A percentile compares a stretch with the other conserved stretches of the same genome.
phyloP scores from a whole-genome alignment of 371 early-diverging fungal genomes.

The Saksenaea vasiformis region DNA sequence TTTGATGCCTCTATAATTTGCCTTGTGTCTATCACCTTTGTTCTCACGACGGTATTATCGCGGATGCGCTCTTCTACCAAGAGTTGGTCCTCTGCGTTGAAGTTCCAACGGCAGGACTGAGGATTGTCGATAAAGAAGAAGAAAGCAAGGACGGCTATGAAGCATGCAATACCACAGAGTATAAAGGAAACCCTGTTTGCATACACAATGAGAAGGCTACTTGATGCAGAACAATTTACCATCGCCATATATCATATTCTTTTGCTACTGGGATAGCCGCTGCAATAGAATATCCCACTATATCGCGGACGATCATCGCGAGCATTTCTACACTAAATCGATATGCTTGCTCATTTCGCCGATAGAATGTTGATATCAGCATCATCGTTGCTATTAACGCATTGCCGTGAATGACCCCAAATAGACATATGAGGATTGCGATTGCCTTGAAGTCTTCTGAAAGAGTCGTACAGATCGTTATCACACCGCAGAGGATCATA shows the following conservation, averaged over 20 bases:
- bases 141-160: slow-evolving; percentile 22
- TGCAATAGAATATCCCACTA: not conserved
- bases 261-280: slow-evolving; percentile 32
- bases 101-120: slow-evolving; percentile 15
- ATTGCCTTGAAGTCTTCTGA: slow-evolving; percentile 35
- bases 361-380: slow-evolving; percentile 29
- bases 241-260: slow-evolving; percentile 54
- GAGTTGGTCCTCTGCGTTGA: slow-evolving; percentile 28
- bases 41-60: slow-evolving; percentile 33
- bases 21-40: slow-evolving; percentile 18
- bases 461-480: too few relatives aligned
- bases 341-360: slow-evolving; percentile 33
- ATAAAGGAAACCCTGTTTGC: not conserved
- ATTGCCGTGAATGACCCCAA: slow-evolving; percentile 43
- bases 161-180: not conserved
- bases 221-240: slow-evolving; percentile 21
- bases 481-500: slow-evolving; percentile 29
- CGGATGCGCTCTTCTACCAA: slow-evolving; percentile 28
- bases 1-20: slow-evolving; percentile 33
- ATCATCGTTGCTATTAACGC: slow-evolving; percentile 30
- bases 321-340: slow-evolving; percentile 26
- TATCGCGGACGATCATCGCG: too few relatives aligned
- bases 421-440: slow-evolving; percentile 27
- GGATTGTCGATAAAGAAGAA: slow-evolving; percentile 35
- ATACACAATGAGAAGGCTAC: not conserved